Conservation (phyloP, 192 early-diverging fungal genomes). For the Backusella macrospora region DNA sequence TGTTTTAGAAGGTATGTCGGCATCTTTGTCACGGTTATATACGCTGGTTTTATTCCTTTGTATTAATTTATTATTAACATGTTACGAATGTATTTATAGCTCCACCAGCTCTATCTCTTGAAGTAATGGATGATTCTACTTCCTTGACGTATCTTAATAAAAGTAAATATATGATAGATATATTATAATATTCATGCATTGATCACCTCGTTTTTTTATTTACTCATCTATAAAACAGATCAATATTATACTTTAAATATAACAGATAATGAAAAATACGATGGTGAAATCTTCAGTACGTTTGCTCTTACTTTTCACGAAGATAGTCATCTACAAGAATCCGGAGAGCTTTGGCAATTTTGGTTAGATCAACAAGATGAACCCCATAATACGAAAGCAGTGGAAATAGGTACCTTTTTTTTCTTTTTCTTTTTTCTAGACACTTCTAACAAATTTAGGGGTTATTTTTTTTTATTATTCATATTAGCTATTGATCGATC, state of each 20-base stretch:
- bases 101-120: conserved; percentile 1
- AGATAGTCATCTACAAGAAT: neutral
- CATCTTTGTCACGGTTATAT: neutral
- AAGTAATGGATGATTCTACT: neutral
- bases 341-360: neutral
- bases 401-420: neutral
- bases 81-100: neutral
- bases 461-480: neutral
- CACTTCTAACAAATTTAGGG: neutral
- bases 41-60: neutral
- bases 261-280: neutral
- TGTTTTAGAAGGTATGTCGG: neutral
- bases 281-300: neutral
- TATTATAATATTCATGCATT: neutral
- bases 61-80: neutral
- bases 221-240: neutral
- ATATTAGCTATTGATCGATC: conserved; percentile 9
- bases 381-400: neutral
- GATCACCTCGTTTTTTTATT: neutral
- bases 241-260: conserved; percentile 8
- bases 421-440: neutral
- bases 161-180: conserved; percentile 10
- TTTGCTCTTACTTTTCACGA: neutral
- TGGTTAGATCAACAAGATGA: conserved; percentile 6
- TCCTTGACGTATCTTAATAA: conserved; percentile 3